These are phyloP conservation scores for Krasilnikovozyma curviuscula DNA, from an alignment of 768 basidiomycete genomes.

Conservation along the genomic window DNA sequence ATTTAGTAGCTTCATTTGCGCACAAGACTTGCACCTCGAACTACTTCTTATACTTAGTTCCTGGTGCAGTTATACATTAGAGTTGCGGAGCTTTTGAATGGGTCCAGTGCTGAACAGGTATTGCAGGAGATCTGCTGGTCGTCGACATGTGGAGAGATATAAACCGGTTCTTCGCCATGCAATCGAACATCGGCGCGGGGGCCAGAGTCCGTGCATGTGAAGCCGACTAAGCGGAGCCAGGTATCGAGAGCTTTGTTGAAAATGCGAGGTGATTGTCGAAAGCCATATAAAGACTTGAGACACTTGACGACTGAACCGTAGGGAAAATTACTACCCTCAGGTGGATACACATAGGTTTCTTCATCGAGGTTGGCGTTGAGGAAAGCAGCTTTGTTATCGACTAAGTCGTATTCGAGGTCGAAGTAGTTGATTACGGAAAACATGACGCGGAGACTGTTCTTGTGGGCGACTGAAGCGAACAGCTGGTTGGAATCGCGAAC, in stretches of 20 bases:
- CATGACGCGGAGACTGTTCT: slow-evolving; percentile 2
- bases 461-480: slow-evolving; percentile 11
- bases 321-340: too few species aligned
- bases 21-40: too few species aligned
- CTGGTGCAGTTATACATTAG: too few species aligned
- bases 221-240: slow-evolving; percentile 11
- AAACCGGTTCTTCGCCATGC: neutral
- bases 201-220: slow-evolving; percentile 1
- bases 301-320: neutral
- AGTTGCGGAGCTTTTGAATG: too few species aligned
- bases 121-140: slow-evolving; percentile 9
- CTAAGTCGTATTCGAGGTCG: slow-evolving; percentile 11
- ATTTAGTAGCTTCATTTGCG: too few species aligned
- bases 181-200: neutral
- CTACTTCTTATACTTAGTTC: too few species aligned
- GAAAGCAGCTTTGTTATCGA: slow-evolving; percentile 12
- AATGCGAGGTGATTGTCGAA: slow-evolving; percentile 7
- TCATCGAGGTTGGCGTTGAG: slow-evolving; percentile 8
- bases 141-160: slow-evolving; percentile 9
- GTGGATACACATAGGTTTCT: too few species aligned
- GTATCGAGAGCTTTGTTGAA: slow-evolving; percentile 12
- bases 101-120: neutral
- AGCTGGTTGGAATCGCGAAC: slow-evolving; percentile 11
- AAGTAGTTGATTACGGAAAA: slow-evolving; percentile 4
- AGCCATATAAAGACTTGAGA: slow-evolving; percentile 11